These are phyloP conservation scores for Aspergillus proliferans DNA, from an alignment of 2,329 filamentous ascomycete genomes.

Conservation along the genomic window DNA sequence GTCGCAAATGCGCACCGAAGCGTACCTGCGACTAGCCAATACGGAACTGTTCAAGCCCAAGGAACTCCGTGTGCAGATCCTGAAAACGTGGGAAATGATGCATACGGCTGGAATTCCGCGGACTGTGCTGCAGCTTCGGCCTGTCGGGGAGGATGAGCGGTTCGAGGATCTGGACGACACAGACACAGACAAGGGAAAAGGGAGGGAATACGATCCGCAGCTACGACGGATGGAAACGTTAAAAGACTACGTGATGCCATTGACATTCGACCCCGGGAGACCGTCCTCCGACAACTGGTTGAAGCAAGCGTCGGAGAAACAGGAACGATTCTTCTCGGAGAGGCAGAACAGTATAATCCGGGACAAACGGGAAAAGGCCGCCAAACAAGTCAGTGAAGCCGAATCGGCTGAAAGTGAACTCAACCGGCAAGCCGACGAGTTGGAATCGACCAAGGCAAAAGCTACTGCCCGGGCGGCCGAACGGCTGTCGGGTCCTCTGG, in stretches of 20 bases:
- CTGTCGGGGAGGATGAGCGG: not conserved
- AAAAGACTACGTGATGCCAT: constrained; percentile 2
- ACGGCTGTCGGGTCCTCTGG: constrained; percentile 6
- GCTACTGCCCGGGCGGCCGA: constrained; percentile 3
- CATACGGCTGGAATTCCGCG: constrained; percentile 3
- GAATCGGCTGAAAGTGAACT: constrained; percentile 3
- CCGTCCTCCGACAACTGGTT: constrained; percentile 5
- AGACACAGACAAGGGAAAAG: not conserved
- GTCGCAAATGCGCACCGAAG: constrained; percentile 21
- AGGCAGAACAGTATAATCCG: constrained; percentile 4
- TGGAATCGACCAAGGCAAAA: constrained; percentile 1
- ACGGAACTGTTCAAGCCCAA: constrained; percentile 25
- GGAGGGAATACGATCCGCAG: constrained; percentile 4
- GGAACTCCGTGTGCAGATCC: constrained; percentile 23
- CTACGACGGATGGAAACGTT: constrained; percentile 5
- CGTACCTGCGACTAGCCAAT: constrained; percentile 25
- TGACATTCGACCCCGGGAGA: not conserved
- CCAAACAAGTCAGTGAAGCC: constrained; percentile 2
- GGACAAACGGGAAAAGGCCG: constrained; percentile 4
- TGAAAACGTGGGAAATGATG: constrained; percentile 18
- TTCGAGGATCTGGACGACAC: not conserved
- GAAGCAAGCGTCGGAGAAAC: constrained; percentile 2
- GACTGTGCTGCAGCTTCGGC: constrained; percentile 3
- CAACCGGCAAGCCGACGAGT: constrained; percentile 5
- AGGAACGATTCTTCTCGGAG: constrained; percentile 4